Evolutionary conservation across 208 protist species (phyloP).

Genomic region (Wallacemonas sp.): DNA sequence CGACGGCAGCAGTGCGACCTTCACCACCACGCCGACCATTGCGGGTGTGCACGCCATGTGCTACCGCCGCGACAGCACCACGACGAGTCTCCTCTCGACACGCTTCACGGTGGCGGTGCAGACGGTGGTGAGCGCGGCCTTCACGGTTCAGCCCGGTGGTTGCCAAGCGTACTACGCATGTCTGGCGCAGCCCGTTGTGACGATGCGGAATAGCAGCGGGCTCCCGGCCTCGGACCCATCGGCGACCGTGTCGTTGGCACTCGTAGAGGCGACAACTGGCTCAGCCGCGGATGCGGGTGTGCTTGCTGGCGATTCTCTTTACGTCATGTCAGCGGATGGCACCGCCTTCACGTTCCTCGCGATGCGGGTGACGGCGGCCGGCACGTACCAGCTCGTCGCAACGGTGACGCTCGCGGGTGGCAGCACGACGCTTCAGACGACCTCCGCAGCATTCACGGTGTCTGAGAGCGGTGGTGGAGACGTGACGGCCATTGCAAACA

Average conservation of each 20-base stretch:
- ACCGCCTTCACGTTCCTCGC: conserved; percentile 63
- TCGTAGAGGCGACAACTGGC: conserved; percentile 40
- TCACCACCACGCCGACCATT: conserved; percentile 44
- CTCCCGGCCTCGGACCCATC: conserved; percentile 33
- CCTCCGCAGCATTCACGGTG: conserved; percentile 49
- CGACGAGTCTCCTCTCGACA: conserved; percentile 32
- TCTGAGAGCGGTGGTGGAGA: conserved; percentile 7
- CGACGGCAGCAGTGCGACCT: conserved; percentile 48
- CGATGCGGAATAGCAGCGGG: conserved; percentile 39
- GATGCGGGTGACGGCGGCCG: conserved; percentile 42
- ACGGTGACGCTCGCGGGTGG: conserved; percentile 57
- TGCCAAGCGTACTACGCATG: conserved; percentile 52
- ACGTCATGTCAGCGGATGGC: conserved; percentile 32
- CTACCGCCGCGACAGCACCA: conserved; percentile 26
- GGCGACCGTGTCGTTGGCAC: conserved; percentile 46
- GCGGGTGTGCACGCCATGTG: conserved; percentile 67
- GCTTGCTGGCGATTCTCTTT: conserved; percentile 41
- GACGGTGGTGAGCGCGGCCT: conserved; percentile 45
- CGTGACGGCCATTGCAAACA: conserved; percentile 24
- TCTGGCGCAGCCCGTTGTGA: conserved; percentile 57
- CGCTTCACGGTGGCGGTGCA: conserved; percentile 35
- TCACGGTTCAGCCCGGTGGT: conserved; percentile 43
- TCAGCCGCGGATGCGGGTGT: conserved; percentile 23
- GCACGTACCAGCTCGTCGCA: conserved; percentile 62
- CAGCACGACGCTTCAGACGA: conserved; percentile 26